A percentile compares a stretch with the other conserved stretches of the same genome.
Evolutionary conservation across 108 stramenopile genomes (phyloP).

Genomic region (Aurantiochytrium sp.): DNA sequence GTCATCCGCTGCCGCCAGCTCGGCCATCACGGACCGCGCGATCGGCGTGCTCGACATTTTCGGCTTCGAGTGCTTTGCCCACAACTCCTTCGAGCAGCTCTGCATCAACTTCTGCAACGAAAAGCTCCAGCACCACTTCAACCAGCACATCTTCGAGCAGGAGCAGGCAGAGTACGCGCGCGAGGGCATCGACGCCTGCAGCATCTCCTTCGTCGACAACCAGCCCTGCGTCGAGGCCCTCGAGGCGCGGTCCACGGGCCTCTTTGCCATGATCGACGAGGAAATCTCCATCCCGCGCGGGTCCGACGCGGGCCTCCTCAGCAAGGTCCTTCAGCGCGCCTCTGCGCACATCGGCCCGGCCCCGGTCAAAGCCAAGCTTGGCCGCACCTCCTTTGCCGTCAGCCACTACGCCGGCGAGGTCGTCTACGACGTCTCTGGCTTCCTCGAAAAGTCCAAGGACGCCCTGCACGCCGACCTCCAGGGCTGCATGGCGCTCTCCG

Average conservation of each 20-base stretch:
- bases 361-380: constrained; percentile 6
- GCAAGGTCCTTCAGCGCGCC: neutral
- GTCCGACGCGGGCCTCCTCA: constrained; percentile 31
- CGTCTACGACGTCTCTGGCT: constrained; percentile 46
- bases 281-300: constrained; percentile 55
- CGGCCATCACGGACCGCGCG: neutral
- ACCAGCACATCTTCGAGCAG: constrained; percentile 58
- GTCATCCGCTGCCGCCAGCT: neutral
- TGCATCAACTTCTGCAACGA: constrained; percentile 62
- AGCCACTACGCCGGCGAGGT: constrained; percentile 55
- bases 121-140: constrained; percentile 68
- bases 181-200: constrained; percentile 62
- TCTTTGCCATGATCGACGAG: constrained; percentile 82
- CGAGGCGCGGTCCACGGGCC: constrained; percentile 72
- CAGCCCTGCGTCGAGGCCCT: constrained; percentile 73
- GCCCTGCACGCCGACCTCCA: constrained; percentile 55
- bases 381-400: constrained; percentile 41
- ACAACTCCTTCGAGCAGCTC: constrained; percentile 61
- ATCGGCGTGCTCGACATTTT: constrained; percentile 54
- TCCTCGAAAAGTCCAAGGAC: constrained; percentile 58
- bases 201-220: constrained; percentile 76
- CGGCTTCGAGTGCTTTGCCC: constrained; percentile 54
- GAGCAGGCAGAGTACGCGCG: constrained; percentile 62
- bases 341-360: neutral
- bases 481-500: constrained; percentile 39